Base-by-base conservation (phyloP, 768 basidiomycete genomes). In the Rhodosporidiobolus odoratus region DNA sequence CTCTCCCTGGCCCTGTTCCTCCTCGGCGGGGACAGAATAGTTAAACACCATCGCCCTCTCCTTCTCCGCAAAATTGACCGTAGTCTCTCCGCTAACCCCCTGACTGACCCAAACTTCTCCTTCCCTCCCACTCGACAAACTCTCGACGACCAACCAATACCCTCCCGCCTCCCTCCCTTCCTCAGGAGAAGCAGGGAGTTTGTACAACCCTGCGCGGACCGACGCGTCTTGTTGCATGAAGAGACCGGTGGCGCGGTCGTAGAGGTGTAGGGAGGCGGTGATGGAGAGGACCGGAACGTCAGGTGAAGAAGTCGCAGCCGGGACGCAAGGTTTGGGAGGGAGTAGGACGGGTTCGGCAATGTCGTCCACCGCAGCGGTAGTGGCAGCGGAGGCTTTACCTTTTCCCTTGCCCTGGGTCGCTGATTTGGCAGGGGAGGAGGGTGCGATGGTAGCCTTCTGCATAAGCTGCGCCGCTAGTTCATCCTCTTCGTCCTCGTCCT, bases 11-110 rank as follows among this genome's bases (percentile, higher is more conserved):
- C 48, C 8, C 48, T n/a, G 79, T n/a, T 83, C 83, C 48, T 82
- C 78, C 6, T 50, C 56, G 12, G 41, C 10, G 6, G 32, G 16
- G 1, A 35, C 32, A 0, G 65, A 43, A 78, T 91, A 83, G 74
- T 93, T 95, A 90, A 96, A 98, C 38, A 93, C 94, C 76, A 97
- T 84, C 6, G 93, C 89, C 57, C 76, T 74, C 58, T 80, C 77
- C 40, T 71, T 73, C 79, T 73, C 72, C 43, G 69, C 71, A 38
- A 76, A 76, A 35, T 75, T 75, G 50, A 76, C 59, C 50, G 74
- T 75, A 68, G 76, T 77, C 23, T 75, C 69, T 27, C 40, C 45
- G n/a, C 69, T 69, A 40, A 79, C 70, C 2, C 74, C 75, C 58
- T 76, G 76, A 2, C 62, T 62, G 60, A 79, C 65, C 74, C 75